Conservation (phyloP, 495 filamentous ascomycete species). For the Hypoxylon trugodes region DNA sequence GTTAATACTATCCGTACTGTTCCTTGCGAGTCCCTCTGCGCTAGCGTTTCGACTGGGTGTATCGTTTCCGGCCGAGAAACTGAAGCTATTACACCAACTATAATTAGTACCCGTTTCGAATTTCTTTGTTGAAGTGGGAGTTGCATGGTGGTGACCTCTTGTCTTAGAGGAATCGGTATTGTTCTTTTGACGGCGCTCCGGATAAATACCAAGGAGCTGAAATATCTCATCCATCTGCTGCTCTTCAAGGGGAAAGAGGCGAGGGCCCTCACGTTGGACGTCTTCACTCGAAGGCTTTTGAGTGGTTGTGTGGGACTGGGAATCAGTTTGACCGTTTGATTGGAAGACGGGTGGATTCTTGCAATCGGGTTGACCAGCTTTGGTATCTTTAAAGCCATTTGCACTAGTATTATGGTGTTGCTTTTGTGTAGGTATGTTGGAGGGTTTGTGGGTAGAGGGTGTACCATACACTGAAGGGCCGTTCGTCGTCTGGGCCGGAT, state of each 20-base stretch:
- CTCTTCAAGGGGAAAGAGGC: constrained; percentile 43
- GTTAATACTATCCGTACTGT: constrained; percentile 79
- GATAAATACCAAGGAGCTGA: constrained; percentile 32
- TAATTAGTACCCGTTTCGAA: constrained; percentile 46
- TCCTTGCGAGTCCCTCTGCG: constrained; percentile 56
- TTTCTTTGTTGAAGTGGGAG: not conserved
- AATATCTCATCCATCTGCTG: constrained; percentile 41
- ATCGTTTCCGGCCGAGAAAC: constrained; percentile 52
- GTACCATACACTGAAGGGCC: constrained; percentile 52
- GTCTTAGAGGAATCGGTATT: not conserved
- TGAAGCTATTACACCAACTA: constrained; percentile 55
- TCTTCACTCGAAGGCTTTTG: constrained; percentile 39
- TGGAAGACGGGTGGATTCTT: not conserved
- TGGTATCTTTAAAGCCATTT: too few relatives aligned
- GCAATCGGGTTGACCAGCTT: not conserved
- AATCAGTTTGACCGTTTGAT: not conserved
- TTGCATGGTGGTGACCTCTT: not conserved
- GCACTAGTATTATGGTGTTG: too few relatives aligned
- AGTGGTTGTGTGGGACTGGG: not conserved
- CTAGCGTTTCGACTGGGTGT: constrained; percentile 14
- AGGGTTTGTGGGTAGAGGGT: not conserved
- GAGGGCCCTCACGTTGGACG: constrained; percentile 1
- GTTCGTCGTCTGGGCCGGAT: constrained; percentile 17
- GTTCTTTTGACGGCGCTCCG: not conserved
- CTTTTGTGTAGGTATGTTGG: not conserved